Base-by-base conservation (phyloP, 2,329 filamentous ascomycete genomes). In the Fusarium circinatum region DNA sequence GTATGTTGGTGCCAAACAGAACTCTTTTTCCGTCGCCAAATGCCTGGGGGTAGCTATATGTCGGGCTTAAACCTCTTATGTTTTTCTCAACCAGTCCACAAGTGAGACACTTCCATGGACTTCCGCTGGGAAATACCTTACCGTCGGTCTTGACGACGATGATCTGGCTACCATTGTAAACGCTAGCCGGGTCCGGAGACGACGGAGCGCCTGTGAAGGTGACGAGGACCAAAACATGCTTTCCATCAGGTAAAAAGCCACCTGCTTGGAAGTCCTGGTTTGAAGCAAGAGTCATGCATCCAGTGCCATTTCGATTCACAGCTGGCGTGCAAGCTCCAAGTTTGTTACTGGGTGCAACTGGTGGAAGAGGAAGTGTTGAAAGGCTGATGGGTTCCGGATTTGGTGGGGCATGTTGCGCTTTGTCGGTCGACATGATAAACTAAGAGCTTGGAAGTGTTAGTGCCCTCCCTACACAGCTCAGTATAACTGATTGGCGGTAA, bases 141-240 rank as follows among this genome's bases (percentile, higher is more conserved):
- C 79, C 80, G 57, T 87, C 83, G 0, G 82, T 71, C 69, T 85
- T 86, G 68, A 86, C 76, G 11, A 85, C 62, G 44, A 87, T 80
- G 8, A 86, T 55, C 49, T 87, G 84, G 15, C 75, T 66, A 6
- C 84, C 85, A 3, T 60, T 73, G 68, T 85, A 87, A 42, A 86
- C 82, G 65, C 82, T 85, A 6, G 78, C 78, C 0, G 82, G 73
- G 64, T 84, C 78, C 2, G 83, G 83, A 9, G 78, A 73, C 1
- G 78, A 75, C 4, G 85, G 83, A 5, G 85, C 84, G 11, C 85
- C 85, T 10, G 78, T 78, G 60, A 85, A 87, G 20, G 79, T 81
- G 11, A 84, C 78, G 10, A 48, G 79, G 28, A 80, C 81, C 11
- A 84, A 65, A 17, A 86, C 79, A 67, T 87, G 84, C 1, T 83